These are phyloP conservation scores for Xylariomycetidae sp. DNA, from an alignment of 2,329 filamentous ascomycete genomes.

Conservation along the genomic window DNA sequence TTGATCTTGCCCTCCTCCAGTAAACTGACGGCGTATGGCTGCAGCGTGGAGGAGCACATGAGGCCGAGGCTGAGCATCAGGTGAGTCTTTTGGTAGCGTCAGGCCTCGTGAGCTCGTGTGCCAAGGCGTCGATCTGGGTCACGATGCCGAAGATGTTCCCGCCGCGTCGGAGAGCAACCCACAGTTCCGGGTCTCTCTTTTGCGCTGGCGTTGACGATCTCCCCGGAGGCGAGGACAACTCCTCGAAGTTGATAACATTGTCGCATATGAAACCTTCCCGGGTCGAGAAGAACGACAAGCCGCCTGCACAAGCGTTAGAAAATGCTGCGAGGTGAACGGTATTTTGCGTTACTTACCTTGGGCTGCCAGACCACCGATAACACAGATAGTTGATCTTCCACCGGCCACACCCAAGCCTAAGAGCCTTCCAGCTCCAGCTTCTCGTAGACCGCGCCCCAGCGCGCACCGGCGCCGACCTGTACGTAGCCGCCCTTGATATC, in stretches of 20 bases:
- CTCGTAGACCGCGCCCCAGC: slow-evolving; percentile 2
- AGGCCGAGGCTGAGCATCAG: slow-evolving; percentile 5
- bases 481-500: slow-evolving; percentile 22
- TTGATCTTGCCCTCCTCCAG: not conserved
- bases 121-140: slow-evolving; percentile 2
- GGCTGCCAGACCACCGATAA: slow-evolving; percentile 1
- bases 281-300: slow-evolving; percentile 35
- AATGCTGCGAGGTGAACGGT: not conserved
- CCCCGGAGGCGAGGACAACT: slow-evolving; percentile 36
- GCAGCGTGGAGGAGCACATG: not conserved
- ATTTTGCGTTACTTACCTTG: slow-evolving; percentile 1
- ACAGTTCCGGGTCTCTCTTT: slow-evolving; percentile 34
- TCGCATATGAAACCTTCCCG: slow-evolving; percentile 36
- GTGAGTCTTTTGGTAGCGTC: slow-evolving; percentile 1
- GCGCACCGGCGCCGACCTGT: slow-evolving; percentile 28
- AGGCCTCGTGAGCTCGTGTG: slow-evolving; percentile 3
- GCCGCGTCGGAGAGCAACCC: slow-evolving; percentile 38
- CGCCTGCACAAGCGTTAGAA: slow-evolving; percentile 14
- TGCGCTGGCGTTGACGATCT: slow-evolving; percentile 33
- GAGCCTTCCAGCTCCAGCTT: not conserved
- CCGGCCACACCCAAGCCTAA: slow-evolving; percentile 1
- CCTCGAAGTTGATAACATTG: slow-evolving; percentile 30
- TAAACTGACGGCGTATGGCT: not conserved
- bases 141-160: slow-evolving; percentile 21
- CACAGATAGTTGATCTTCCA: slow-evolving; percentile 1